Evolutionary conservation across 129 eudicot genomes (phyloP), one percentile per base, ranked within the genome.

Genomic region (Apium graveolens): DNA sequence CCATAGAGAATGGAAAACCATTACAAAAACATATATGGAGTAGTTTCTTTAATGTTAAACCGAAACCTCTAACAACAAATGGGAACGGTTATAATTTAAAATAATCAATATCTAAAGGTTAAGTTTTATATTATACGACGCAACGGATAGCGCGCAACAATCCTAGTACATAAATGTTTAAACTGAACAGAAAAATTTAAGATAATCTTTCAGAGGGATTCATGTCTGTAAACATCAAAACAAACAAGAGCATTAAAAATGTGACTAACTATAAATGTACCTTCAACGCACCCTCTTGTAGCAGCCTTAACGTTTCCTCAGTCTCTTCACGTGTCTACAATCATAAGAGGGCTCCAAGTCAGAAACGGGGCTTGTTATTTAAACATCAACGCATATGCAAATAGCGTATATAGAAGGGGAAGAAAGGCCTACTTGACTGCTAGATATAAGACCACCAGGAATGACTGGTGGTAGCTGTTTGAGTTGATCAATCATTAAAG

Each of bases 401-500:
- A 53, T 24, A n/a, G 14, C 13, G 1, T 20, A 51, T 51, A 26
- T 21, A 44, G 38, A 35, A n/a, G 37, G 34, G 70, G 45, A 14
- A 53, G 34, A 53, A 78, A 57, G 72, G 65, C 26, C 48, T 81
- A 92, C 99, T 91, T 96, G 99, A 80, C 90, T 90, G 82, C 97
- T 90, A 73, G 90, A 90, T 71, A 96, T 80, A 37, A 92, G 84
- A 81, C 90, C 95, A 32, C 99, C 99, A 13, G 79, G 84, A 76
- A 96, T 88, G 75, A 80, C 88, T n/a, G 91, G 84, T 20, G 97
- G 96, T 12, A 96, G 82, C 80, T 92, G 97, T 77, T 85, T 92
- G 48, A 92, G 92, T 80, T 96, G 99, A 89, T 92, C 99, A 75
- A 90, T 90, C 99, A 96, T 96, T 84, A 96, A 88, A 6, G 99